Evolutionary conservation across 257 asterid genomes (phyloP), one percentile per base, ranked within the genome.

Genomic region (Jaltomata sinuosa): DNA sequence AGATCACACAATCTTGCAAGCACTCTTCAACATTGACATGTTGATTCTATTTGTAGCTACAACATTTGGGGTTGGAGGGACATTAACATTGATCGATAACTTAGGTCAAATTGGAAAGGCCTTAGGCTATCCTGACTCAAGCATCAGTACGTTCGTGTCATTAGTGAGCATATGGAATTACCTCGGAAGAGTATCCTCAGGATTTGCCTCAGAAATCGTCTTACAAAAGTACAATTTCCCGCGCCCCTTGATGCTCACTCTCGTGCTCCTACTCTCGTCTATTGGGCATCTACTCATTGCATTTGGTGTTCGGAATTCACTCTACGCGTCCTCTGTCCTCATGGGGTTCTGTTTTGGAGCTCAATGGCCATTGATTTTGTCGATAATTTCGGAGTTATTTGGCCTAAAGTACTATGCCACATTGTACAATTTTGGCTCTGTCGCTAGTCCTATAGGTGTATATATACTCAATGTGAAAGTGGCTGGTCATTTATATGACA

Each of bases 151-250:
- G 1, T 91, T 91, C 12, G 90, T 92, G 3, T 92, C 96, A 10
- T 87, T 91, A 3, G 94, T 92, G 19, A 91, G 94, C 92, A 89
- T 88, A 76, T 92, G 96, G 96, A 88, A 88, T 79, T 92, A 91
- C 55, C 86, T 91, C 0, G 94, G 96, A 4, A 83, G 93, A 12
- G 93, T 90, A 0, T 38, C 79, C 2, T 68, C 92, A 0, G 93
- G 96, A 1, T 92, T 88, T 34, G 62, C 84, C 68, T 92, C 96
- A 0, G 94, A 92, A 81, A 71, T 87, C 54, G 79, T 92, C 77
- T 74, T 90, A 79, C 18, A 83, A 16, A 91, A 89, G 55, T 91
- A 91, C 91, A 86, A 84, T 38, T 85, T 90, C 42, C 96, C 93
- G 0, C 86, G 93, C 12, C 88, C 96, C 0, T 49, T 91, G 31